Base-by-base conservation (phyloP, 805 yeast species). In the Candida chauliodis region DNA sequence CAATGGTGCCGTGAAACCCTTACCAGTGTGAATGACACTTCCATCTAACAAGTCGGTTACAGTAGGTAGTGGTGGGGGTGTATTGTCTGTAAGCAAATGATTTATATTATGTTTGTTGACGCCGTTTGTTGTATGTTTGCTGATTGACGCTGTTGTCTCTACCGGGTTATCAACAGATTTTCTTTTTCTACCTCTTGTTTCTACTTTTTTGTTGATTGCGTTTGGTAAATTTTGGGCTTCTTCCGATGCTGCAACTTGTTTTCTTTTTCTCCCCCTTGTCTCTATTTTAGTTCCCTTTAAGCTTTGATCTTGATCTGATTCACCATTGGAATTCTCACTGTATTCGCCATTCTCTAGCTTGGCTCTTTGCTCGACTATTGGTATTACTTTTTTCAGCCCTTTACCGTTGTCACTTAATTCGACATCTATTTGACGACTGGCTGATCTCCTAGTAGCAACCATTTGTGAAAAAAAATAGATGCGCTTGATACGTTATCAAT, bases 391-490 rank as follows among this genome's bases (percentile, higher is more conserved):
- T 10, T 30, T 17, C 2, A 28, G 14, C 3, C 11, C 21, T 23
- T 40, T 40, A 14, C 39, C 43, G 23, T 40, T 40, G n/a, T 29
- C 30, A 17, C 34, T 28, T 14, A 40, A 29, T 18, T 40, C 43
- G n/a, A 40, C 34, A 19, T 23, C 14, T 10, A 13, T 19, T 8
- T 24, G 25, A 9, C 19, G 19, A 15, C 15, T 13, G 10, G 34
- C 26, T 20, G 43, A 40, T 26, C 43, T 35, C 17, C 43, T 35
- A n/a, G 43, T 40, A 25, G 23, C 20, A 11, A 40, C 43, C 43
- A 40, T 40, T 19, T 16, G 14, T 10, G n/a, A 5, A 27, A 8
- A 28, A 11, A 15, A 8, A 28, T 16, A 13, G 31, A 6, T 7
- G 20, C 22, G 13, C 21, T 16, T 11, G 9, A 30, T 30, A n/a